Base-by-base conservation (phyloP, 768 basidiomycete genomes). In the Boletus sensibilis region DNA sequence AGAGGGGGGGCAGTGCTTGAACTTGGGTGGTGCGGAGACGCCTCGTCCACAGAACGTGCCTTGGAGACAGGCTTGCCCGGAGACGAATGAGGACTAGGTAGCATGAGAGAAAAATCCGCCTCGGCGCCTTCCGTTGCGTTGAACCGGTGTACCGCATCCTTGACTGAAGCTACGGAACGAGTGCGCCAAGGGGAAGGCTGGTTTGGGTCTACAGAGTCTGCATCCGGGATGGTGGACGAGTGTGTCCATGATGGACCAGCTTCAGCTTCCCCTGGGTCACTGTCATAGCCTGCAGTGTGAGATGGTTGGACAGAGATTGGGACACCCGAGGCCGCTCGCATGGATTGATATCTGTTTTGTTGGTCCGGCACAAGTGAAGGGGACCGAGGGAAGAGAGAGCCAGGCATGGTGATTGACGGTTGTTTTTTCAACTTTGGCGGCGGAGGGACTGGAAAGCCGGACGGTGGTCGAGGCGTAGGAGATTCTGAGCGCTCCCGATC, bases 311-410 rank as follows among this genome's bases (percentile, higher is more conserved):
- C 21, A 16, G 25, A 27, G 29, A 18, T n/a, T 7, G 34, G 39
- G 21, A 14, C 8, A 23, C 13, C 16, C 7, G 29, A n/a, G 13
- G 38, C 14, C n/a, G 16, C 11, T 16, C 25, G 57, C 18, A 4
- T 46, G 42, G 0, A 18, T 6, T 31, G 59, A 31, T 33, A 14
- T 4, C 27, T n/a, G 20, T 25, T 16, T 23, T 18, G 38, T 21
- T 75, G 75, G 27, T 68, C 67, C 8, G 84, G 82, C 31, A 84
- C 73, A 13, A 84, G 74, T n/a, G 88, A 88, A 0, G 83, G 79
- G 0, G 90, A 89, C 10, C 88, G 84, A 5, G 88, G 82, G 65
- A 85, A 89, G 13, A 92, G 80, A 1, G 90, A 81, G 9, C 90
- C 90, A 21, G 90, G 90, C 90, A 92, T 92, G 1, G 84, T 85